Evolutionary conservation across 2,329 filamentous ascomycete genomes (phyloP).

Genomic region (Colletotrichum nymphaeae): DNA sequence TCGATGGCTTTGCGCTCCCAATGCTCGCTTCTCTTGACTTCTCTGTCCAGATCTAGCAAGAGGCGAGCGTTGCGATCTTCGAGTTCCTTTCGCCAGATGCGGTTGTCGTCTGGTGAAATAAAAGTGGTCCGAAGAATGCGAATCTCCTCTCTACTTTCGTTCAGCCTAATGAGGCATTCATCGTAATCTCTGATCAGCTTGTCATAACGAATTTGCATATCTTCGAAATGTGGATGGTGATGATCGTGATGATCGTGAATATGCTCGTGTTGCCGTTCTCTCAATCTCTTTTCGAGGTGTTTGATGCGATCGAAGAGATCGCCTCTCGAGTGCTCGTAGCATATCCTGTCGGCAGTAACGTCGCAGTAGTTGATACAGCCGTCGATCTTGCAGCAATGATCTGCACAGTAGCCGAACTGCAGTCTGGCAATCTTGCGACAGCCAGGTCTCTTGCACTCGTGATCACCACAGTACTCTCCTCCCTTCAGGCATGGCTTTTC

Average conservation of each 20-base stretch:
- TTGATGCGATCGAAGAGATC: slow-evolving; percentile 21
- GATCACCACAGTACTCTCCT: slow-evolving; percentile 20
- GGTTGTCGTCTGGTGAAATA: slow-evolving; percentile 21
- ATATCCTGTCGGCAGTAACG: slow-evolving; percentile 15
- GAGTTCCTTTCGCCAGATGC: slow-evolving; percentile 22
- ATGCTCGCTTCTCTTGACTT: slow-evolving; percentile 94
- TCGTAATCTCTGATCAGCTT: slow-evolving; percentile 27
- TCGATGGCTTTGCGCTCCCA: slow-evolving; percentile 84
- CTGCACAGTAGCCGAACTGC: slow-evolving; percentile 20
- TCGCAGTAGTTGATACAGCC: slow-evolving; percentile 27
- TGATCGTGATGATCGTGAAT: not conserved
- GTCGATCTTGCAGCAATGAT: slow-evolving; percentile 33
- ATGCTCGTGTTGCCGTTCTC: not conserved
- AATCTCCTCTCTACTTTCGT: slow-evolving; percentile 19
- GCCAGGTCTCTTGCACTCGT: slow-evolving; percentile 20
- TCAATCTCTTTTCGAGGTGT: slow-evolving; percentile 19
- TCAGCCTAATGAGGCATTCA: slow-evolving; percentile 1
- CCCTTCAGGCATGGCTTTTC: slow-evolving; percentile 7
- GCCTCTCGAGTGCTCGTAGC: slow-evolving; percentile 27
- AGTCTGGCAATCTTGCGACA: slow-evolving; percentile 7
- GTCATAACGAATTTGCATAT: slow-evolving; percentile 21
- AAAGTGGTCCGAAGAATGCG: slow-evolving; percentile 20
- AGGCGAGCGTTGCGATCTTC: slow-evolving; percentile 26
- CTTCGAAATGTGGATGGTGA: slow-evolving; percentile 9
- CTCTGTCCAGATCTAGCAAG: slow-evolving; percentile 85